phyloP scores from a whole-genome alignment of 2,329 filamentous ascomycete genomes.

The Rhynchosporium graminicola region DNA sequence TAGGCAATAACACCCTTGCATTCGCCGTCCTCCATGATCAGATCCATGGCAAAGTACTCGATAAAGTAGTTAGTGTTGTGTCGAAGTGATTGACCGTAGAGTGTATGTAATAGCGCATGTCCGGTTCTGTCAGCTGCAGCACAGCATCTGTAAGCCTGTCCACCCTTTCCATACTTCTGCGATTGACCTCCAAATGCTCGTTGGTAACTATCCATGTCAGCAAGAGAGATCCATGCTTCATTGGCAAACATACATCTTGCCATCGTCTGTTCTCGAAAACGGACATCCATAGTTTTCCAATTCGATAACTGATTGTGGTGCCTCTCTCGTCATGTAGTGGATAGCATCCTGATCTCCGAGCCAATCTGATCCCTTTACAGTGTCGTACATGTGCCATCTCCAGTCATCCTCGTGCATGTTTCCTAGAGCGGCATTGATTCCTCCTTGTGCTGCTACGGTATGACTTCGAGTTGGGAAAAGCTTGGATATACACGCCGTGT shows the following conservation, averaged over 20 bases:
- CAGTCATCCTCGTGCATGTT: conserved; percentile 99
- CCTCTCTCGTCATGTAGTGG: conserved; percentile 97
- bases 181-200: conserved; percentile 98
- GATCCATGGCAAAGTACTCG: conserved; percentile 95
- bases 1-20: conserved; percentile 97
- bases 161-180: conserved; percentile 92
- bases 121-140: conserved; percentile 93
- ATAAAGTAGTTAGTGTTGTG: conserved; percentile 99
- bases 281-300: conserved; percentile 97
- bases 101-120: conserved; percentile 95
- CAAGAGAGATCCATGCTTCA: neutral
- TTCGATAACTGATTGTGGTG: conserved; percentile 87
- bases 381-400: conserved; percentile 99
- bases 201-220: conserved; percentile 68
- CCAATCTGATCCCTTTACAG: conserved; percentile 97
- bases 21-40: conserved; percentile 96
- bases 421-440: conserved; percentile 84
- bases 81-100: conserved; percentile 94
- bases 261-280: conserved; percentile 94
- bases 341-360: conserved; percentile 96
- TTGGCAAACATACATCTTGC: conserved; percentile 70
- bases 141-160: conserved; percentile 93
- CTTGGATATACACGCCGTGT: conserved; percentile 84
- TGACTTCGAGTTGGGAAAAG: conserved; percentile 76
- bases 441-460: conserved; percentile 79